Evolutionary conservation across 1,139 yeast species (phyloP).

Genomic region (Eremothecium coryli): DNA sequence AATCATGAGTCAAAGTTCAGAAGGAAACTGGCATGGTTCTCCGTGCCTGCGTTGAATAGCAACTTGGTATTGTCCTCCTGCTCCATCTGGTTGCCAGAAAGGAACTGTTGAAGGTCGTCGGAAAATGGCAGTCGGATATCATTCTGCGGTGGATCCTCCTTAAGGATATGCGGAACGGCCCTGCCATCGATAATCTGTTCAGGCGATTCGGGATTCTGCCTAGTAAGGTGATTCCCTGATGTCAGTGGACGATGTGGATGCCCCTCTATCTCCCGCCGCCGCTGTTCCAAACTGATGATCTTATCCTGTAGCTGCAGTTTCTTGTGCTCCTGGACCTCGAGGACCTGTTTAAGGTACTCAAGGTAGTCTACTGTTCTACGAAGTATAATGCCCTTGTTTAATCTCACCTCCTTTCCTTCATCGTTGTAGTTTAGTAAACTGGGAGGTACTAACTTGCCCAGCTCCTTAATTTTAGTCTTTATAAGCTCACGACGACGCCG

Average conservation of each 20-base stretch:
- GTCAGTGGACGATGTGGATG: not conserved
- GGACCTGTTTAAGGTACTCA: constrained; percentile 41
- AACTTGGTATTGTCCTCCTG: constrained; percentile 29
- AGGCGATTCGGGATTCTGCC: constrained; percentile 10
- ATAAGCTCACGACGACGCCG: constrained; percentile 69
- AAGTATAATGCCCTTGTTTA: constrained; percentile 62
- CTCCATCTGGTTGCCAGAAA: constrained; percentile 27
- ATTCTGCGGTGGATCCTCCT: constrained; percentile 5
- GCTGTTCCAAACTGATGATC: constrained; percentile 31
- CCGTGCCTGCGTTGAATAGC: constrained; percentile 17
- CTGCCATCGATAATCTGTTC: constrained; percentile 18
- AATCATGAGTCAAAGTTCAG: constrained; percentile 25
- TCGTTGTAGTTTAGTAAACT: constrained; percentile 46
- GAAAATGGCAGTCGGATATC: constrained; percentile 9
- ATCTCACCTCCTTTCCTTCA: constrained; percentile 55
- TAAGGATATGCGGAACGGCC: constrained; percentile 11
- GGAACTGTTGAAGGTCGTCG: constrained; percentile 26
- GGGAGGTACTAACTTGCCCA: constrained; percentile 66
- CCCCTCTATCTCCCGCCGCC: constrained; percentile 2
- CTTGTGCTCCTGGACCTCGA: constrained; percentile 36
- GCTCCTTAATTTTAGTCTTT: constrained; percentile 64
- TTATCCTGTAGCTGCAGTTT: constrained; percentile 29
- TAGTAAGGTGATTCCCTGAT: not conserved
- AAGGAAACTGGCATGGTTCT: constrained; percentile 24
- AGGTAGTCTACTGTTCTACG: constrained; percentile 64